Conservation (phyloP, 768 basidiomycete genomes). For the Scleroderma bovista region DNA sequence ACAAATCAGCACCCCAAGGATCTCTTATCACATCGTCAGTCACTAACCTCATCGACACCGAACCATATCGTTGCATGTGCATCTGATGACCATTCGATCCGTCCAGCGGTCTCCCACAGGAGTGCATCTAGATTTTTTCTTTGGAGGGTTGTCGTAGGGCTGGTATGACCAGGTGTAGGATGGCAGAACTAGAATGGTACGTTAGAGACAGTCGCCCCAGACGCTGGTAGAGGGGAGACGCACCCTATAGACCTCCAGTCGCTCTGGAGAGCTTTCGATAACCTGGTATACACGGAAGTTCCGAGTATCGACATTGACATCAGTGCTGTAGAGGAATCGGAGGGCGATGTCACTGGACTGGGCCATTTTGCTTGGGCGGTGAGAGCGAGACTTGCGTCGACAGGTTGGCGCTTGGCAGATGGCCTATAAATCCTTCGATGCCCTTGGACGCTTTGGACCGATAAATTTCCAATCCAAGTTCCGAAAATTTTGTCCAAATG, state of each 20-base stretch:
- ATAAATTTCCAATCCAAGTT: conserved; percentile 15
- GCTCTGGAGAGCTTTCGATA: conserved; percentile 19
- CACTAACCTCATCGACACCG: conserved; percentile 41
- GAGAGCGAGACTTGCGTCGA: not conserved
- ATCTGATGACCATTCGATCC: conserved; percentile 47
- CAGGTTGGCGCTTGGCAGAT: not conserved
- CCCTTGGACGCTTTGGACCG: conserved; percentile 4
- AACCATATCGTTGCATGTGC: conserved; percentile 42
- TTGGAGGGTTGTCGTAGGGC: conserved; percentile 42
- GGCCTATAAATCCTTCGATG: not conserved
- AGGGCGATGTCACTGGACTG: conserved; percentile 35
- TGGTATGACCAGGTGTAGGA: conserved; percentile 37
- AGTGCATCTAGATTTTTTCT: conserved; percentile 41
- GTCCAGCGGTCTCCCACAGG: conserved; percentile 47
- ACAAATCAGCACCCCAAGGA: not conserved
- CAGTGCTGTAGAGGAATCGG: conserved; percentile 29
- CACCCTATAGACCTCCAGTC: conserved; percentile 42
- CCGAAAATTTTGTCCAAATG: conserved; percentile 17
- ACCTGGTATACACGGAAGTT: conserved; percentile 38
- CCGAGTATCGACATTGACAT: conserved; percentile 34
- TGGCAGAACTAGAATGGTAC: conserved; percentile 34
- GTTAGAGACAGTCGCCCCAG: not conserved
- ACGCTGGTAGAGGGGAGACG: not conserved
- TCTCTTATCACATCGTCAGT: not conserved
- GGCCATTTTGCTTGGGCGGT: conserved; percentile 17